Evolutionary conservation across 2,329 filamentous ascomycete genomes (phyloP).

Genomic region (Exophiala xenobiotica): DNA sequence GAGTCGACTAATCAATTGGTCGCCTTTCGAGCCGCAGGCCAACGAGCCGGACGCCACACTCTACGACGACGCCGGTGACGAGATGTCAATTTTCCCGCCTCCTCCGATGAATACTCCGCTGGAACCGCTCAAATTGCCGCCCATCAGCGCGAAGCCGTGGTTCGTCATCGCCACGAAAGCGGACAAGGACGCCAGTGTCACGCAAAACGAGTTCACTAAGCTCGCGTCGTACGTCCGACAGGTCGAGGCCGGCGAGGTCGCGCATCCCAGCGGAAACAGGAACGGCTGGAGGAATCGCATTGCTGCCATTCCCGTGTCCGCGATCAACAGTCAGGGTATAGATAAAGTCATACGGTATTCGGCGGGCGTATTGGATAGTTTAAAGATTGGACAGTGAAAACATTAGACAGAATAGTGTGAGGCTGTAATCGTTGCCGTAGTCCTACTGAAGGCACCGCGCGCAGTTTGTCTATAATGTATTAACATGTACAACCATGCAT

Average conservation of each 20-base stretch:
- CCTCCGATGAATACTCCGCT: conserved; percentile 33
- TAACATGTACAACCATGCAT: no score
- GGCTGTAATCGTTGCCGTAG: no score
- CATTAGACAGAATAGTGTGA: no score
- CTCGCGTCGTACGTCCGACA: conserved; percentile 69
- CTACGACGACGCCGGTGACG: conserved; percentile 20
- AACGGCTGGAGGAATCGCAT: conserved; percentile 60
- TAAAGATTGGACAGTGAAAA: no score
- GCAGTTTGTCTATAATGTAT: no score
- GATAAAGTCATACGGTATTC: conserved; percentile 51
- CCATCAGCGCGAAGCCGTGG: conserved; percentile 93
- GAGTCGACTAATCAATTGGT: conserved; percentile 59
- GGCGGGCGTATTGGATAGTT: conserved; percentile 42
- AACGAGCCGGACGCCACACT: no score
- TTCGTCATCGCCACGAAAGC: conserved; percentile 94
- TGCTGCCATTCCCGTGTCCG: conserved; percentile 79
- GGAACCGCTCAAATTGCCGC: conserved; percentile 55
- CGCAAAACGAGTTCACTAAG: conserved; percentile 71
- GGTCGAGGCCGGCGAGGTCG: conserved; percentile 60
- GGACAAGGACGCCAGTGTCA: conserved; percentile 63
- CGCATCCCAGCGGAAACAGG: conserved; percentile 73
- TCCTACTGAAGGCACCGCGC: no score
- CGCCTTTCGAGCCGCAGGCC: conserved; percentile 32
- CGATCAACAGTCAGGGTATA: conserved; percentile 82
- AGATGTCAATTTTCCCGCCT: conserved; percentile 27